Evolutionary conservation across 768 basidiomycete genomes (phyloP).

Genomic region (Mycena venus): DNA sequence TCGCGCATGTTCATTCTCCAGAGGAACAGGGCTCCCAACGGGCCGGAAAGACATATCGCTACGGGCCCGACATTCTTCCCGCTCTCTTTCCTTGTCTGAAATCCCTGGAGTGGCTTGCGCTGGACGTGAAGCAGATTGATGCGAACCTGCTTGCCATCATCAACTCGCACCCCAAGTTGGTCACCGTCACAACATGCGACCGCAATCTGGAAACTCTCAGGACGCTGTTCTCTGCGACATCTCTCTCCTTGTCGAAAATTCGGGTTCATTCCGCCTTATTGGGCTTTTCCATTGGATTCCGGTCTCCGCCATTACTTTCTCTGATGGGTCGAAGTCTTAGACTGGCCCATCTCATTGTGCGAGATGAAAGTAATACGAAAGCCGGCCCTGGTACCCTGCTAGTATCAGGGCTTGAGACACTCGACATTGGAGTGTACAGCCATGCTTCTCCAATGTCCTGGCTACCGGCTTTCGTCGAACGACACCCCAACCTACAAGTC

Average conservation of each 20-base stretch:
- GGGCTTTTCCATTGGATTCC: neutral
- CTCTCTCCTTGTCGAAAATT: conserved; percentile 12
- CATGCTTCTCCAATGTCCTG: neutral
- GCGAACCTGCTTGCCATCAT: neutral
- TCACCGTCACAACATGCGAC: neutral
- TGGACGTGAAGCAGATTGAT: neutral
- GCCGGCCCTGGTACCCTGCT: neutral
- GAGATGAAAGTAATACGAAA: neutral
- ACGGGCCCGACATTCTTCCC: conserved; percentile 5
- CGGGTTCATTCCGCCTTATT: neutral
- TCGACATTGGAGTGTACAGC: neutral
- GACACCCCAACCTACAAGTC: neutral
- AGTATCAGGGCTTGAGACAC: conserved; percentile 7
- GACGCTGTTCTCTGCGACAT: neutral
- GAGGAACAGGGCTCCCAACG: neutral
- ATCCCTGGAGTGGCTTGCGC: conserved; percentile 15
- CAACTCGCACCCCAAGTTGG: conserved; percentile 2
- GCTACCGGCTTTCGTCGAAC: neutral
- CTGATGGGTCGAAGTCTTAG: neutral
- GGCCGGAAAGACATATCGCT: neutral
- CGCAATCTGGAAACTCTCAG: neutral
- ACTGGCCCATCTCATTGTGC: neutral
- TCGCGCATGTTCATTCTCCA: neutral
- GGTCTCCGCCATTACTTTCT: neutral
- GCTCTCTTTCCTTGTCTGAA: neutral